A percentile compares a stretch with the other conserved stretches of the same genome.
These are phyloP conservation scores for Tuber aestivum DNA, from an alignment of 495 filamentous ascomycete species.

Conservation along the genomic window DNA sequence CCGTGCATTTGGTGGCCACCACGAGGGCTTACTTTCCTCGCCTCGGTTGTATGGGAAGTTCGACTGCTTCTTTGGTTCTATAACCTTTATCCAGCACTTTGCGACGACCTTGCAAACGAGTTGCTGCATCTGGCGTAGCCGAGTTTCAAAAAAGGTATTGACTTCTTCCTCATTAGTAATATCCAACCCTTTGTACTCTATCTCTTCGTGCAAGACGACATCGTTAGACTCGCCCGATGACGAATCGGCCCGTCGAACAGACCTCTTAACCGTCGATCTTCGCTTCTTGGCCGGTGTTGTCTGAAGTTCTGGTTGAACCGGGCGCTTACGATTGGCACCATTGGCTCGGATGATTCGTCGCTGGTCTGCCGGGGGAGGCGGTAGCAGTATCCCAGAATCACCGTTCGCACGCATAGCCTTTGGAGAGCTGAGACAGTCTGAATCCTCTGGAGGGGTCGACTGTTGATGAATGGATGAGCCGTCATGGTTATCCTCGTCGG, in stretches of 20 bases:
- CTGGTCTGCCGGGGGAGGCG: conserved; percentile 28
- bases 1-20: conserved; percentile 69
- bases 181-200: conserved; percentile 47
- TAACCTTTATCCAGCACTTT: conserved; percentile 74
- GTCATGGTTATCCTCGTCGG: conserved; percentile 36
- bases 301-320: conserved; percentile 29
- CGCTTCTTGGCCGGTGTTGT: conserved; percentile 33
- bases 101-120: conserved; percentile 65
- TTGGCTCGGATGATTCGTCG: conserved; percentile 34
- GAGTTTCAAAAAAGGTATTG: conserved; percentile 57
- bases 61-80: conserved; percentile 81
- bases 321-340: conserved; percentile 21
- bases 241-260: conserved; percentile 31
- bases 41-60: conserved; percentile 73
- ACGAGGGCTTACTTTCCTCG: conserved; percentile 61
- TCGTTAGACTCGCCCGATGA: conserved; percentile 35
- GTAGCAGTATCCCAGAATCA: conserved; percentile 13
- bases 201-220: conserved; percentile 33
- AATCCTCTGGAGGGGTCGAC: conserved; percentile 20
- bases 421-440: conserved; percentile 20
- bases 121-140: conserved; percentile 66
- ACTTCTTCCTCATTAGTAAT: conserved; percentile 56
- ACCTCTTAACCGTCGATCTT: conserved; percentile 32
- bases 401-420: conserved; percentile 28
- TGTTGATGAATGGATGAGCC: conserved; percentile 16